A percentile compares a stretch with the other conserved stretches of the same genome.
These are phyloP conservation scores for Chrysochromulina parva DNA, from an alignment of 78 protist genomes.

Conservation along the genomic window DNA sequence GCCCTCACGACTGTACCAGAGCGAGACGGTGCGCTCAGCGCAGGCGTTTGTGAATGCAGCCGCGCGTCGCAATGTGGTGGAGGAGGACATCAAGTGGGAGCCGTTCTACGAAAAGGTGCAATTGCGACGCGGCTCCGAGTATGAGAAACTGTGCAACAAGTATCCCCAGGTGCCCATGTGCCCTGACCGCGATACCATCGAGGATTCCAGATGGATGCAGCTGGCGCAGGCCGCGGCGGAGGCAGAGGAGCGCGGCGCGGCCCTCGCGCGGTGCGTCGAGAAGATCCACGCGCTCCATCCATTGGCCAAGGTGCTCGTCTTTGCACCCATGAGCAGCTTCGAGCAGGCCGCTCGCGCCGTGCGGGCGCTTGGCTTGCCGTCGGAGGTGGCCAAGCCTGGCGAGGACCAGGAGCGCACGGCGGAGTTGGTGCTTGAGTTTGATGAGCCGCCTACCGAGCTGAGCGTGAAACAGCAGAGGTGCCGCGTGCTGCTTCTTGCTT, in stretches of 20 bases:
- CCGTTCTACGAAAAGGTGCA: neutral
- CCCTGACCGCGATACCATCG: neutral
- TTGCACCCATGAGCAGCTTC: neutral
- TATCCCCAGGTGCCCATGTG: neutral
- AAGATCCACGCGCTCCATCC: neutral
- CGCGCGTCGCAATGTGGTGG: neutral
- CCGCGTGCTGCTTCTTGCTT: neutral
- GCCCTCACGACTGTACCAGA: neutral
- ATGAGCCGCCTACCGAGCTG: neutral
- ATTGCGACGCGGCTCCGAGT: no score
- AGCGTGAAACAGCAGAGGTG: neutral
- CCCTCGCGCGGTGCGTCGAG: neutral
- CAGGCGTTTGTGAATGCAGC: neutral
- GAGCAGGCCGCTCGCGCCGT: neutral
- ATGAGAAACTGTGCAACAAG: neutral
- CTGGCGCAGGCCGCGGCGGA: neutral
- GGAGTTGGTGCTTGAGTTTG: neutral
- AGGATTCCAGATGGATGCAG: neutral
- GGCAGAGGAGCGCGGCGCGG: neutral
- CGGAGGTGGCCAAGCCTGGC: no score
- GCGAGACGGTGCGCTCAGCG: neutral
- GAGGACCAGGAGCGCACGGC: neutral
- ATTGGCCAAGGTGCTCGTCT: neutral
- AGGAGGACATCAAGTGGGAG: neutral
- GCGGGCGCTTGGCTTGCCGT: neutral